phyloP scores from a whole-genome alignment of 768 basidiomycete species.

The Kwoniella dendrophila region DNA sequence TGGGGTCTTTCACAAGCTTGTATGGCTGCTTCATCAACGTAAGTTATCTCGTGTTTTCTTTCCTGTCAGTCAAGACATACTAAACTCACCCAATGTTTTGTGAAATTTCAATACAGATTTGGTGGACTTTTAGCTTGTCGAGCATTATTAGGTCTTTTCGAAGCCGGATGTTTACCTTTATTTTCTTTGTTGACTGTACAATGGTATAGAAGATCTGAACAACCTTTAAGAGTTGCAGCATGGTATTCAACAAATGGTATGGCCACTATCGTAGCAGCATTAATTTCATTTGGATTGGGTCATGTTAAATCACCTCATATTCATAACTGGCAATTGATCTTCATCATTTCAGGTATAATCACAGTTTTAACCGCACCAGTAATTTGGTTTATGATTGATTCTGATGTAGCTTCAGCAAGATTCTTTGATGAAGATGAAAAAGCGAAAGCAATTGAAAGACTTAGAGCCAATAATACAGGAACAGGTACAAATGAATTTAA shows the following conservation, averaged over 20 bases:
- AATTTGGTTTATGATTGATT: conserved; percentile 46
- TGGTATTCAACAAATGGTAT: conserved; percentile 51
- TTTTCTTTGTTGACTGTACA: conserved; percentile 47
- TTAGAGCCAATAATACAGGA: conserved; percentile 53
- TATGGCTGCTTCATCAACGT: conserved; percentile 39
- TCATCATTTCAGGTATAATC: conserved; percentile 47
- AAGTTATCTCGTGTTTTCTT: conserved; percentile 7
- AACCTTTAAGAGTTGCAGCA: conserved; percentile 39
- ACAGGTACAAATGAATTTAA: conserved; percentile 51
- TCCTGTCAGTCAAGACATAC: neutral
- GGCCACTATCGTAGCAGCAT: conserved; percentile 46
- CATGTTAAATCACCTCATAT: conserved; percentile 40
- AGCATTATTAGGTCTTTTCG: conserved; percentile 55
- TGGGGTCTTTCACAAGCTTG: conserved; percentile 46
- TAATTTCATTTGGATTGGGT: conserved; percentile 47
- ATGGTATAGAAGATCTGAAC: conserved; percentile 44
- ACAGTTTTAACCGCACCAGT: conserved; percentile 47
- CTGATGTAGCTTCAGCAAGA: conserved; percentile 39
- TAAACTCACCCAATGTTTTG: neutral
- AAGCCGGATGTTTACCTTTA: conserved; percentile 41
- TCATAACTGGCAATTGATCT: conserved; percentile 49
- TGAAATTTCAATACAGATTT: conserved; percentile 12
- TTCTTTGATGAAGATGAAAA: conserved; percentile 50
- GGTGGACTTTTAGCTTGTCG: conserved; percentile 38
- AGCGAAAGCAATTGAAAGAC: conserved; percentile 48